Evolutionary conservation across 2,329 filamentous ascomycete species (phyloP).

Genomic region (Neofusicoccum sp.): DNA sequence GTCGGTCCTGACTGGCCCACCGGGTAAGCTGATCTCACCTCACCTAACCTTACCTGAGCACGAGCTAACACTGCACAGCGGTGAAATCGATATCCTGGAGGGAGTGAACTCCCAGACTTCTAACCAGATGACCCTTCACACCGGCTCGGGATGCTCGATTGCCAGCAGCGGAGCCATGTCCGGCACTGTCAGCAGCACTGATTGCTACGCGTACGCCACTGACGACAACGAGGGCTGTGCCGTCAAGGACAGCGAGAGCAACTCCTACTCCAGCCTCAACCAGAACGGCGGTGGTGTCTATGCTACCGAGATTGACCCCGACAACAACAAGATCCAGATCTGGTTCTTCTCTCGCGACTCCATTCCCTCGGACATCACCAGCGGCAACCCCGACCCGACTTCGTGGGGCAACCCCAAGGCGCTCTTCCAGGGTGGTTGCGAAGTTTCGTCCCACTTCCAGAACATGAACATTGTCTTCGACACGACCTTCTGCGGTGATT

Average conservation of each 20-base stretch:
- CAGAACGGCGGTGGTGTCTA: constrained; percentile 45
- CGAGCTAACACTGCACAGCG: constrained; percentile 21
- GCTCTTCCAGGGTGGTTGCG: constrained; percentile 67
- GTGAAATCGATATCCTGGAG: constrained; percentile 52
- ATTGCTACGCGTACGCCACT: constrained; percentile 49
- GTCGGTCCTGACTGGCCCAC: constrained; percentile 37
- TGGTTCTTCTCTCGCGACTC: constrained; percentile 76
- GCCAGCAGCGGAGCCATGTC: constrained; percentile 44
- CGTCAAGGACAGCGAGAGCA: constrained; percentile 39
- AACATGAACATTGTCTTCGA: constrained; percentile 76
- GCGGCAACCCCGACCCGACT: constrained; percentile 61
- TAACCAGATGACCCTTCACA: constrained; percentile 51
- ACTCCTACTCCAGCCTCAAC: constrained; percentile 54
- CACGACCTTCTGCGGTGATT: constrained; percentile 82
- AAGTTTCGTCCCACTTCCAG: constrained; percentile 68
- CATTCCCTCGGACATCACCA: constrained; percentile 63
- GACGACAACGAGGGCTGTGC: constrained; percentile 42
- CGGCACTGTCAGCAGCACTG: constrained; percentile 47
- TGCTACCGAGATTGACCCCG: constrained; percentile 60
- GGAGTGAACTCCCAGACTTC: constrained; percentile 43
- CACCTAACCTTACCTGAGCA: background rate
- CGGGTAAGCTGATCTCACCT: constrained; percentile 18
- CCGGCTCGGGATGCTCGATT: constrained; percentile 44
- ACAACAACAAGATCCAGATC: constrained; percentile 64
- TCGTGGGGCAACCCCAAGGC: constrained; percentile 69